Evolutionary conservation across 2,329 filamentous ascomycete species (phyloP), one percentile per base, ranked within the genome.

Genomic region (Aureobasidium sp.): DNA sequence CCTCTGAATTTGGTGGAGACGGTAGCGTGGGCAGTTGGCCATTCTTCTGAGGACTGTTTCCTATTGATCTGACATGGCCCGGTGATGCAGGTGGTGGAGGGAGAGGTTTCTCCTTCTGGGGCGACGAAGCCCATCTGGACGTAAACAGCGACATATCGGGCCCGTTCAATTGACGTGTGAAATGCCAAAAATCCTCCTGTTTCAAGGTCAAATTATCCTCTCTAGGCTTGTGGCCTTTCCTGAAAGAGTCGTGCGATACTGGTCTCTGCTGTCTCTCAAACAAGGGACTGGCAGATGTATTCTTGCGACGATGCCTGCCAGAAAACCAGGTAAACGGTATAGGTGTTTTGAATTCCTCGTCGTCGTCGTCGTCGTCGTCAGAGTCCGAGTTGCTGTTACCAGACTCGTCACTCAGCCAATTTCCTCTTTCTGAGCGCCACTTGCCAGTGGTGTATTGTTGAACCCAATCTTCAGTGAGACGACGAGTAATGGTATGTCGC

Each of bases 351-450:
- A 63, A 58, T 4, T 63, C 70, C 48, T 71, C 68, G 17, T 61
- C 22, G 2, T 25, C 22, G 22, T 25, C 22, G 22, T 25, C 22
- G 22, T 25, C 65, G 3, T 51, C 47, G n/a, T 31, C 22, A 29
- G 47, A 53, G 11, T n/a, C 88, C 4, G 68, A 69, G 9, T 48
- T 39, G 72, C 87, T 91, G 69, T 84, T 84, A 71, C 84, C 84
- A 27, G 84, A 83, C 65, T 86, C 83, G 82, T 95, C 90, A 72
- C 90, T 95, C 67, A 91, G 81, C 91, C 91, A 96, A 74, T 91
- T 87, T 64, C 84, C 85, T 67, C 85, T 84, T 72, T 94, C 89
- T 87, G 84, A 66, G 84, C 83, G n/a, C 87, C 83, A n/a, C 90
- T 47, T 58, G 47, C 62, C 62, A 47, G 53, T 59, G 14, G 44